phyloP scores from a whole-genome alignment of 768 basidiomycete genomes.

The Tricholoma sp. region DNA sequence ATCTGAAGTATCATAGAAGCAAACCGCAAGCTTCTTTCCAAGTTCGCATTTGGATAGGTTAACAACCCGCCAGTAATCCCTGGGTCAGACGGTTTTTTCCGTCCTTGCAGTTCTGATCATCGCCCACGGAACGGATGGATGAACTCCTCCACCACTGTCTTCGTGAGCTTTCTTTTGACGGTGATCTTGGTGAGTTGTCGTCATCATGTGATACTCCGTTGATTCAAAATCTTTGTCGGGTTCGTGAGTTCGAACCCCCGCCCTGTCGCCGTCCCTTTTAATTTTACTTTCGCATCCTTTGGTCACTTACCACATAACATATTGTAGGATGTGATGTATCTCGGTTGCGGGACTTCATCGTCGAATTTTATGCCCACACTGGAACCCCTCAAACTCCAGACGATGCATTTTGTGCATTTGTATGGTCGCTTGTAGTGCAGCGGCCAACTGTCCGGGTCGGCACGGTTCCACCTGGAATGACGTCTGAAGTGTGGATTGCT shows the following conservation, averaged over 20 bases:
- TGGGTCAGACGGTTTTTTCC: not conserved
- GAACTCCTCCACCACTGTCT: slow-evolving; percentile 81
- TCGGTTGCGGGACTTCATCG: slow-evolving; percentile 67
- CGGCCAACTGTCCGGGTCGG: slow-evolving; percentile 78
- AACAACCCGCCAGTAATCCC: not conserved
- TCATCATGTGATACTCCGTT: slow-evolving; percentile 25
- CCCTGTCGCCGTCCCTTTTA: slow-evolving; percentile 12
- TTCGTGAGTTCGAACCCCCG: slow-evolving; percentile 42
- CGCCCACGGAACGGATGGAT: slow-evolving; percentile 49
- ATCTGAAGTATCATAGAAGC: slow-evolving; percentile 5
- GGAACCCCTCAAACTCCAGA: slow-evolving; percentile 54
- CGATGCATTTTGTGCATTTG: slow-evolving; percentile 70
- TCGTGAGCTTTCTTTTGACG: slow-evolving; percentile 85
- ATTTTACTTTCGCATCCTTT: slow-evolving; percentile 9
- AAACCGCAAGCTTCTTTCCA: not conserved
- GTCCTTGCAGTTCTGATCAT: not conserved
- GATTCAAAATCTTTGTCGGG: slow-evolving; percentile 8
- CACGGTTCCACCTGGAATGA: slow-evolving; percentile 49
- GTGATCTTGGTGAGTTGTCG: slow-evolving; percentile 74
- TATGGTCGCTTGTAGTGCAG: slow-evolving; percentile 76
- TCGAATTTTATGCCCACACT: slow-evolving; percentile 54
- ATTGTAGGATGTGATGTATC: slow-evolving; percentile 65
- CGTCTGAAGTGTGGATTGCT: slow-evolving; percentile 72
- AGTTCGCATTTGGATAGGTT: not conserved
- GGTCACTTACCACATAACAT: slow-evolving; percentile 7